Evolutionary conservation across 2,329 filamentous ascomycete species (phyloP).

Genomic region (Colletotrichum limetticola): DNA sequence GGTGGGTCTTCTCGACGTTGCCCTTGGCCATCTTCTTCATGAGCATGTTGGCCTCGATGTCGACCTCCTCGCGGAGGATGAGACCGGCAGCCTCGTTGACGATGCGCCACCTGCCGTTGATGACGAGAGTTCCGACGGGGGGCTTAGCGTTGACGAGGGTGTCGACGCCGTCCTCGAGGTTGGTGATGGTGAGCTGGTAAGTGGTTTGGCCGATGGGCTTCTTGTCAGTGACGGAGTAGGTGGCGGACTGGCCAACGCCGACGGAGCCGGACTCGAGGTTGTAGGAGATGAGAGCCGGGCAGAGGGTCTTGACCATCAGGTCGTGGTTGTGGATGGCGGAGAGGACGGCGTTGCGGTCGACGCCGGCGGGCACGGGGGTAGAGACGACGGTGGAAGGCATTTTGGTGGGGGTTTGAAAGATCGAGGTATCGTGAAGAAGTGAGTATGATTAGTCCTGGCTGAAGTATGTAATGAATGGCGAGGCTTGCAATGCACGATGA

Average conservation of each 20-base stretch:
- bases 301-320: slow-evolving; percentile 35
- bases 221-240: slow-evolving; percentile 34
- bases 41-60: slow-evolving; percentile 33
- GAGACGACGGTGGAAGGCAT: slow-evolving; percentile 25
- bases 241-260: slow-evolving; percentile 24
- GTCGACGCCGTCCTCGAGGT: slow-evolving; percentile 32
- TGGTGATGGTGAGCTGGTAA: slow-evolving; percentile 34
- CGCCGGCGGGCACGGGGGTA: slow-evolving; percentile 32
- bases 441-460: background rate
- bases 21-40: slow-evolving; percentile 36
- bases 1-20: slow-evolving; percentile 34
- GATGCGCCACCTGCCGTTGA: slow-evolving; percentile 31
- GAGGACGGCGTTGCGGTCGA: slow-evolving; percentile 18
- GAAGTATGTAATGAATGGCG: background rate
- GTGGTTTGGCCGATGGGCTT: slow-evolving; percentile 35
- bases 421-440: background rate
- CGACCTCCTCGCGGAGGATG: slow-evolving; percentile 32
- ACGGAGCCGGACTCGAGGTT: slow-evolving; percentile 28
- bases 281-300: slow-evolving; percentile 30
- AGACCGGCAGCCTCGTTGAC: slow-evolving; percentile 17
- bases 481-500: slow-evolving; percentile 15
- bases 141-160: slow-evolving; percentile 34
- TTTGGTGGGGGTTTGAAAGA: background rate
- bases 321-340: slow-evolving; percentile 33
- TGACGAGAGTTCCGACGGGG: slow-evolving; percentile 31